Base-by-base conservation (phyloP, 202 grass and related monocot species). In the Cymbopogon flexuosus region DNA sequence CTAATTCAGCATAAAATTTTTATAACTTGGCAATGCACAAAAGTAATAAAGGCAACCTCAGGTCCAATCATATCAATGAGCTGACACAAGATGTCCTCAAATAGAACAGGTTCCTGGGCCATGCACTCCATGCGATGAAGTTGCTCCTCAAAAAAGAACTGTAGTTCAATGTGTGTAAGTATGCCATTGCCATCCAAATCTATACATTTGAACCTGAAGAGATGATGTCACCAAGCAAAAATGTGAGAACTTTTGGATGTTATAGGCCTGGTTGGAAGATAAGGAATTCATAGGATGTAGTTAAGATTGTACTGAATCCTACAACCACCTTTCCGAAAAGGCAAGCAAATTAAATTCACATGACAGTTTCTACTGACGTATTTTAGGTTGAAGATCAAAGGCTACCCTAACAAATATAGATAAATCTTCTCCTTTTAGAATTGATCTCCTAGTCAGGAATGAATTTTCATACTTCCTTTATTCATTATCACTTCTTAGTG, bases 111-210 rank as follows among this genome's bases (percentile, higher is more conserved):
- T 83, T 99, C 96, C 66, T 99, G 92, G 62, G 96, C 86, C 96
- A 99, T 93, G 72, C 96, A 99, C 63, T 99, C 96, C 92, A 99
- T 93, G 30, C 96, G 92, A 84, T 99, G 96, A 83, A 99, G 88
- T 80, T 99, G 96, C 89, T 99, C 96, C 74, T 99, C 90, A 41
- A 91, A 96, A 72, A 99, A 99, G 74, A 88, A 96, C 69, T 99
- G 96, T 77, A 96, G 84, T 80, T 99, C 93, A 83, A 89, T 99
- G 81, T 84, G 68, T 85, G 96, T 96, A 47, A 99, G 85, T 79
- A 96, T 93, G 62, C 78, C 81, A 68, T 96, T 99, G 77, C 93
- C 87, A 96, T 99, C 96, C 77, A 99, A 73, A 84, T 99, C 96
- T 87, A 99, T 68, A 79, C 93, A 93, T 68, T 84, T 99, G 82